These are phyloP conservation scores for Xylariaceae sp. DNA, from an alignment of 2,329 filamentous ascomycete genomes.

Conservation along the genomic window DNA sequence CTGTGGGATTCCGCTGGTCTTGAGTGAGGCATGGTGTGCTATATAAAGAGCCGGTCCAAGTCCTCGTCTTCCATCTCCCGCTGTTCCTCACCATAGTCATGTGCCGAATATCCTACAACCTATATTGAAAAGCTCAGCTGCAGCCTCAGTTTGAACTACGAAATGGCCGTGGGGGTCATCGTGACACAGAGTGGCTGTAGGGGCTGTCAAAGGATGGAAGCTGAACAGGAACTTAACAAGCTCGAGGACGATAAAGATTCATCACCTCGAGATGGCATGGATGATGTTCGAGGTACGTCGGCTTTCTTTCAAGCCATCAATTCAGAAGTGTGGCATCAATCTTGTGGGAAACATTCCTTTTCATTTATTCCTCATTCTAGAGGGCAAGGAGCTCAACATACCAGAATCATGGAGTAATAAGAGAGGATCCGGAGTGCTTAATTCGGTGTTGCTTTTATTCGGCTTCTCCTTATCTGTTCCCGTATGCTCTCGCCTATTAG, in stretches of 20 bases:
- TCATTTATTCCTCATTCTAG: too few species aligned
- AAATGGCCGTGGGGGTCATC: slow-evolving; percentile 30
- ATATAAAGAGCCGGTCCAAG: slow-evolving; percentile 14
- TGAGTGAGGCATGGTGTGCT: slow-evolving; percentile 9
- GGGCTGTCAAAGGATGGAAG: slow-evolving; percentile 36
- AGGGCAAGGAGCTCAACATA: too few species aligned
- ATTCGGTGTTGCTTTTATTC: too few species aligned
- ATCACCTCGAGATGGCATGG: neutral
- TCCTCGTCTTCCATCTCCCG: neutral
- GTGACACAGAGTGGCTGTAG: slow-evolving; percentile 26
- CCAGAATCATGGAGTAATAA: too few species aligned
- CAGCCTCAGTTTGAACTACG: neutral
- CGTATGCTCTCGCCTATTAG: too few species aligned
- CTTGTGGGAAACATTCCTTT: too few species aligned
- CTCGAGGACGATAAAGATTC: neutral
- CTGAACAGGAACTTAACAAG: slow-evolving; percentile 28
- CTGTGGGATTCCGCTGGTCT: too few species aligned
- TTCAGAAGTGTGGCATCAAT: too few species aligned
- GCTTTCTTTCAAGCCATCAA: neutral
- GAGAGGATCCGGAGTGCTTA: too few species aligned
- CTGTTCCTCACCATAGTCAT: neutral
- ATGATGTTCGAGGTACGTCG: slow-evolving; percentile 15
- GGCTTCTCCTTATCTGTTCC: too few species aligned
- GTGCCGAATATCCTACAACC: neutral
- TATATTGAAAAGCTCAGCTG: neutral